Conservation (phyloP, 2,329 filamentous ascomycete genomes). For the Leptographium galeiforme region DNA sequence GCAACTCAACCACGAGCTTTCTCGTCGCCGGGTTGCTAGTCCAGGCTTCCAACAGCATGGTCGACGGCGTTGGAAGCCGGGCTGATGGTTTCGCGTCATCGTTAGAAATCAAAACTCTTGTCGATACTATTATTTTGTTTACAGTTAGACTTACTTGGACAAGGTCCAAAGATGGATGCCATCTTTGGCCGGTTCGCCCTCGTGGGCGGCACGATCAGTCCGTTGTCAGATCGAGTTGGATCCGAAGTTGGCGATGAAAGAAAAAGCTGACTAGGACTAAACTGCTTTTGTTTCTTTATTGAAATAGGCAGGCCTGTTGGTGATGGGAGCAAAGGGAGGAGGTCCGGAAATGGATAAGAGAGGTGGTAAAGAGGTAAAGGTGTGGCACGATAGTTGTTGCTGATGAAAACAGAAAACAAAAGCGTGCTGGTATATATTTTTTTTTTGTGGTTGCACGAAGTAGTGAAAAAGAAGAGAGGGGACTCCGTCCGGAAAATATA, state of each 20-base stretch:
- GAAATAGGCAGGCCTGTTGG: background rate
- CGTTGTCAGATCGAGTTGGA: no score
- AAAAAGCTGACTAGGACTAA: no score
- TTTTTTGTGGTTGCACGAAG: background rate
- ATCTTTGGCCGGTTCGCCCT: background rate
- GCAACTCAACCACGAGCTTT: constrained; percentile 4
- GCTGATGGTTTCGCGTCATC: background rate
- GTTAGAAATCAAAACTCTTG: background rate
- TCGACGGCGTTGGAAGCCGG: constrained; percentile 6
- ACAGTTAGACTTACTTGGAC: background rate
- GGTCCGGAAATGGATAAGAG: background rate
- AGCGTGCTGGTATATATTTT: background rate
- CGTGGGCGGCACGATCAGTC: background rate
- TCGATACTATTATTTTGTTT: no score
- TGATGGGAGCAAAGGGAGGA: background rate
- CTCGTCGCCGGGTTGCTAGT: constrained; percentile 4
- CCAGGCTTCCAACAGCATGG: constrained; percentile 10
- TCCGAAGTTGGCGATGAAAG: no score
- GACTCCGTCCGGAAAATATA: background rate
- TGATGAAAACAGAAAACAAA: background rate
- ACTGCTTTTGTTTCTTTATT: no score
- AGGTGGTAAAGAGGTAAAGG: background rate
- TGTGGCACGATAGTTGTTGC: background rate
- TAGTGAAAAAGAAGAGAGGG: background rate
- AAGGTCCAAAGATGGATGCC: constrained; percentile 9